phyloP scores from a whole-genome alignment of 208 protist species.

The Acanthamoeba triangularis region DNA sequence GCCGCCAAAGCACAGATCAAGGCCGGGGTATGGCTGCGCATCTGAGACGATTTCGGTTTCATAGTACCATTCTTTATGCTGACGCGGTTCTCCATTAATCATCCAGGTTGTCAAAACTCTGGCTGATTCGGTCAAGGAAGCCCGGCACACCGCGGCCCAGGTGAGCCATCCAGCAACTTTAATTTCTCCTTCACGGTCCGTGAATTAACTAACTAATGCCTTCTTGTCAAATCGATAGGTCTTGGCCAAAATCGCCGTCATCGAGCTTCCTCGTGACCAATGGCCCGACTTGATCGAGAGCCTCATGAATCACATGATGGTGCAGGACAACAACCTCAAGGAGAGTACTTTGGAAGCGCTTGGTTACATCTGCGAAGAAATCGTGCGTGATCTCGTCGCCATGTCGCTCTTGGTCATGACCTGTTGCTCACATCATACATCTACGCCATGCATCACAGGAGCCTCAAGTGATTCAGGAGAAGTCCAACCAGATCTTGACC shows the following conservation, averaged over 20 bases:
- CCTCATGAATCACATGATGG: conserved; percentile 92
- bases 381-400: conserved; percentile 83
- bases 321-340: conserved; percentile 88
- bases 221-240: conserved; percentile 79
- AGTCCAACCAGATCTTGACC: conserved; percentile 95
- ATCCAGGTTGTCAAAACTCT: conserved; percentile 90
- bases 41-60: conserved; percentile 85
- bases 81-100: neutral
- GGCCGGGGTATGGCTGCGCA: conserved; percentile 82
- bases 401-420: neutral
- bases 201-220: neutral
- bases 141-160: conserved; percentile 96
- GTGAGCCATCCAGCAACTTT: conserved; percentile 70
- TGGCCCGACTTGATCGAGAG: conserved; percentile 96
- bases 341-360: conserved; percentile 97
- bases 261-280: conserved; percentile 96
- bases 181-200: neutral
- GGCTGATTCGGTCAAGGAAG: conserved; percentile 92
- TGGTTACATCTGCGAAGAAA: conserved; percentile 98
- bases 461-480: conserved; percentile 76
- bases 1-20: conserved; percentile 79
- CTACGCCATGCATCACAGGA: conserved; percentile 75
- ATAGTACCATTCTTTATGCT: neutral
- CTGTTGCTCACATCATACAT: neutral
- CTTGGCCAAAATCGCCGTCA: conserved; percentile 96